Base-by-base conservation (phyloP, 345 rosid species). In the Excoecaria agallocha region DNA sequence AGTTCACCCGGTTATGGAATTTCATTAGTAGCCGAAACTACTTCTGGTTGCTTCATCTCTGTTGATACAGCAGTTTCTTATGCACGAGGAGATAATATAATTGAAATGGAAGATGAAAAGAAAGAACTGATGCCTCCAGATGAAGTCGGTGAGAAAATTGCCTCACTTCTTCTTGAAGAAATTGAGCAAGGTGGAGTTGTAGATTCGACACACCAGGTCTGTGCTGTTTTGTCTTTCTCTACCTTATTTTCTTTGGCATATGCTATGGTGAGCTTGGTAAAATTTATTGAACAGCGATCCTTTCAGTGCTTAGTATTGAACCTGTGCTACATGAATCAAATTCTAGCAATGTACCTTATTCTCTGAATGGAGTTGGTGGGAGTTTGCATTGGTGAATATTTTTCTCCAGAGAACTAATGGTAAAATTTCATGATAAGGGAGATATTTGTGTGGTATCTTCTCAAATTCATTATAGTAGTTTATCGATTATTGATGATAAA, bases 1-100 rank as follows among this genome's bases (percentile, higher is more conserved):
- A 93, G 98, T 69, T 95, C 99, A 45, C 91, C 93, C 24, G 97
- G 98, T 66, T 95, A 91, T 79, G 99, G 99, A 75, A 86, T 93
- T 74, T 85, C 98, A 71, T 71, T 96, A 77, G 92, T 90, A 58
- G 99, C 98, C 13, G 99, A 96, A 85, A 89, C 95, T 67, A 93
- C 89, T 68, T 76, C 96, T 64, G 97, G 87, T 30, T 93, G 99
- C 87, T 90, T 69, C 87, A 83, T 96, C 52, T 90, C 97, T 66
- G 88, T 83, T 38, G 96, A 91, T 79, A 83, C 95, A 66, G 80
- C 97, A 22, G 77, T 96, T 76, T 90, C 94, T 77, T 79, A 76
- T 66, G 70, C 71, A 41, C 84, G 71, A 51, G 77, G 59, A 6
- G 89, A 85, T 24, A 90, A 83, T 68, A 73, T 79, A 9, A 90